These are phyloP conservation scores for Colletotrichum simmondsii DNA, from an alignment of 2,329 filamentous ascomycete species.

Conservation along the genomic window DNA sequence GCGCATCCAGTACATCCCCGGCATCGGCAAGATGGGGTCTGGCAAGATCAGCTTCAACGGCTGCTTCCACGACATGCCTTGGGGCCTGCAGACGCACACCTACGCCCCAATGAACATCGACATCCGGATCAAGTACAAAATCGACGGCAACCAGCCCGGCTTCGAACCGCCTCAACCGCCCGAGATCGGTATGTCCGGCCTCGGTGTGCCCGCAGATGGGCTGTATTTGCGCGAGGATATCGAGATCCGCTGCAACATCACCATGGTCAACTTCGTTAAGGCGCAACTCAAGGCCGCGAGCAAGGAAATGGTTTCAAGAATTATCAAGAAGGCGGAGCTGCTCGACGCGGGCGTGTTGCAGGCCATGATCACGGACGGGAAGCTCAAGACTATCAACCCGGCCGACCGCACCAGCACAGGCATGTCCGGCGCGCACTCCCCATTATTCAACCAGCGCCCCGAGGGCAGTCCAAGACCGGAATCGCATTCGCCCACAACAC, in stretches of 20 bases:
- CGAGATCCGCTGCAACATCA: slow-evolving; percentile 76
- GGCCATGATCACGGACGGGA: slow-evolving; percentile 75
- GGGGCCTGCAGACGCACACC: slow-evolving; percentile 77
- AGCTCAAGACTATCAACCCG: slow-evolving; percentile 68
- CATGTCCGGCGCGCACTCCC: slow-evolving; percentile 11
- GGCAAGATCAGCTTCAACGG: slow-evolving; percentile 76
- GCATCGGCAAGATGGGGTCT: slow-evolving; percentile 72
- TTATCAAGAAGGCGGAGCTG: slow-evolving; percentile 78
- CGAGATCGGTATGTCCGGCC: slow-evolving; percentile 68
- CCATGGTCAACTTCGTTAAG: slow-evolving; percentile 74
- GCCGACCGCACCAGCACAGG: slow-evolving; percentile 56
- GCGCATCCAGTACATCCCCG: slow-evolving; percentile 75
- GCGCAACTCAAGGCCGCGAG: slow-evolving; percentile 73
- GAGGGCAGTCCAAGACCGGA: slow-evolving; percentile 37
- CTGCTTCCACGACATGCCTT: slow-evolving; percentile 78
- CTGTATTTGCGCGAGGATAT: slow-evolving; percentile 77
- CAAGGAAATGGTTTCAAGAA: slow-evolving; percentile 74
- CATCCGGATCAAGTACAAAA: slow-evolving; percentile 74
- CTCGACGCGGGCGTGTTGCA: slow-evolving; percentile 73
- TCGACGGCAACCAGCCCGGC: slow-evolving; percentile 76
- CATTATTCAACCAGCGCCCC: slow-evolving; percentile 19
- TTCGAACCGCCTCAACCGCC: slow-evolving; percentile 69
- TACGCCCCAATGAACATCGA: slow-evolving; percentile 76
- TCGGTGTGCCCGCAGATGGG: slow-evolving; percentile 72
- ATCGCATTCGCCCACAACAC: slow-evolving; percentile 42